Evolutionary conservation across 1,284 basidiomycete species (phyloP), one percentile per base, ranked within the genome.

Genomic region (Hypsizygus ulmarius): DNA sequence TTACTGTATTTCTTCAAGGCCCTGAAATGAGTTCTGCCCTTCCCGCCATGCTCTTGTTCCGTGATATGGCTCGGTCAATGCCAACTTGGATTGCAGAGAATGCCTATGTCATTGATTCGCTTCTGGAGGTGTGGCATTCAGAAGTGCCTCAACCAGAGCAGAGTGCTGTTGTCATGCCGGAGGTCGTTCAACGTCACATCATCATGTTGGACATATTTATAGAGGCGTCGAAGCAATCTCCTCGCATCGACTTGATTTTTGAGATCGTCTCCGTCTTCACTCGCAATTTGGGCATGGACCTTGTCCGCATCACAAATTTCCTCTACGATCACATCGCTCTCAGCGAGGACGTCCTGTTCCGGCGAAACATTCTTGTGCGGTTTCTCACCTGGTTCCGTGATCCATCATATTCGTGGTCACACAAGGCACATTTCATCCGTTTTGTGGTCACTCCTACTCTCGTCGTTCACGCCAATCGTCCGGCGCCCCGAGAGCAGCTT

Each of bases 371-470:
- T 46, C 73, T 99, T 40, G 76, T 84, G 62, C 85, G 90, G 51
- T 99, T 97, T 69, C 73, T 97, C 51, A 79, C 81, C 37, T 87
- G 93, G 76, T 93, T 96, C 66, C 81, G 83, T 43, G 82, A 90
- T 53, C 66, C 74, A 3, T 69, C 78, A 3, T 77, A 83, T 43
- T 74, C 85, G 6, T 89, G 85, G 78, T 70, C 78, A 9, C 88
- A 93, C 69, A 98, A 97, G 69, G 86, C 88, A 2, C 82, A 86
- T 56, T 90, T 93, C 59, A 74, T 99, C 39, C 88, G 93, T 4
- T 83, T 91, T 51, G 75, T 99, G 50, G 74, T 99, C 61, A 96
- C 94, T 34, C 97, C 97, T 1, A 90, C 85, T 15, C 73, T 99
- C 7, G 76, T 94, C 27, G 78, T 93, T 29, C 84, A 93, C 54